phyloP scores from a whole-genome alignment of 805 yeast genomes.

The Cyberlindnera misumaiensis region DNA sequence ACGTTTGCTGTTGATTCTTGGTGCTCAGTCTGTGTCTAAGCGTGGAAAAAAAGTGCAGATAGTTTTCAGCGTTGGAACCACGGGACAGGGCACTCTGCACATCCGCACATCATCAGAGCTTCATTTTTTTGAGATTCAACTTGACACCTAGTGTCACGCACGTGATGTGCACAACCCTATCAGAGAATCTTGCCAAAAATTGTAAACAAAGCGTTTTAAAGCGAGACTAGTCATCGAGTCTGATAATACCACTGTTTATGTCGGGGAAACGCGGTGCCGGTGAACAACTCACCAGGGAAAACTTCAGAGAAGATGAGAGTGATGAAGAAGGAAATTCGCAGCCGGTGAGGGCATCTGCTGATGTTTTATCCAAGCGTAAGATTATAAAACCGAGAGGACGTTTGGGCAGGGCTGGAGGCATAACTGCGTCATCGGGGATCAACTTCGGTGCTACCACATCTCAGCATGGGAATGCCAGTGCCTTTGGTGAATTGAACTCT shows the following conservation, averaged over 20 bases:
- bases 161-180: too few species aligned
- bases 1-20: constrained; percentile 16
- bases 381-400: constrained; percentile 53
- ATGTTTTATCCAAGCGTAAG: constrained; percentile 60
- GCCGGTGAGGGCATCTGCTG: constrained; percentile 47
- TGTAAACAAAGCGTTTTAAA: too few species aligned
- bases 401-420: constrained; percentile 18
- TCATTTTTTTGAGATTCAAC: too few species aligned
- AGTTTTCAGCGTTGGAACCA: too few species aligned
- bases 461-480: background rate
- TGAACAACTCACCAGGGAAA: constrained; percentile 56
- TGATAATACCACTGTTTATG: constrained; percentile 29
- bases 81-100: too few species aligned
- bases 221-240: background rate
- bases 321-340: constrained; percentile 32
- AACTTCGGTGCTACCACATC: background rate
- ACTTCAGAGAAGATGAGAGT: constrained; percentile 25
- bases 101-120: too few species aligned
- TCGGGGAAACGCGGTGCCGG: constrained; percentile 62
- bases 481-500: constrained; percentile 3
- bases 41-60: background rate
- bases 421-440: constrained; percentile 5
- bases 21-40: background rate
- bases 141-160: too few species aligned
- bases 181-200: too few species aligned